Evolutionary conservation across 2,329 filamentous ascomycete genomes (phyloP).

Genomic region (Corniculantispora saksenae): DNA sequence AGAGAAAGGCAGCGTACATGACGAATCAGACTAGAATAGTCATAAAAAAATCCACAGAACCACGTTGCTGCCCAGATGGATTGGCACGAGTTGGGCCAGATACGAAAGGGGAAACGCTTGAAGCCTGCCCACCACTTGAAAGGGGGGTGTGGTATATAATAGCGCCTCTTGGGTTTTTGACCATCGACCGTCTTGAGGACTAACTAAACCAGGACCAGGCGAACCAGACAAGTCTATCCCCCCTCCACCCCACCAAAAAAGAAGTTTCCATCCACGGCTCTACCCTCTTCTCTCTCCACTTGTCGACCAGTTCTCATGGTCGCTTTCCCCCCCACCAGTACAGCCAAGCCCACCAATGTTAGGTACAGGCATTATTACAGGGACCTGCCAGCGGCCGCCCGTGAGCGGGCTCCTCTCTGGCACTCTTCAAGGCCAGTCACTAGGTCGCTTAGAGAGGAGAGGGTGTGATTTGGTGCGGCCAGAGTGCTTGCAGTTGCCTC

Average conservation of each 20-base stretch:
- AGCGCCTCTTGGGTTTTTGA: neutral
- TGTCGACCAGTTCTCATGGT: neutral
- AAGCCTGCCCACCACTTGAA: neutral
- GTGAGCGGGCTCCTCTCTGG: neutral
- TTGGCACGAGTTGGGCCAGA: neutral
- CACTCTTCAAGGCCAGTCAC: neutral
- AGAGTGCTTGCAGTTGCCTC: neutral
- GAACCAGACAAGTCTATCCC: neutral
- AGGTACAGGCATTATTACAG: neutral
- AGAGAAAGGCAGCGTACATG: neutral
- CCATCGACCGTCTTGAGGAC: neutral
- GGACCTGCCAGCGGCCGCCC: neutral
- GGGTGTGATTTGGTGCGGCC: neutral
- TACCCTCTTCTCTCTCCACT: conserved; percentile 7
- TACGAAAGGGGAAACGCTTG: neutral
- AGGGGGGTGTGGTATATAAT: neutral
- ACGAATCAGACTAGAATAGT: neutral
- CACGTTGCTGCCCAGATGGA: neutral
- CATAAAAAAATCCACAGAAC: neutral
- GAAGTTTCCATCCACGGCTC: conserved; percentile 16
- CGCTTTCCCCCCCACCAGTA: neutral
- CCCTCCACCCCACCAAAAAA: conserved; percentile 11
- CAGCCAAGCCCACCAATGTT: neutral
- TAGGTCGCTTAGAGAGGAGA: neutral
- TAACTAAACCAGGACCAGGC: neutral